Base-by-base conservation (phyloP, 106 monocot genomes). In the Platanthera guangdongensis region DNA sequence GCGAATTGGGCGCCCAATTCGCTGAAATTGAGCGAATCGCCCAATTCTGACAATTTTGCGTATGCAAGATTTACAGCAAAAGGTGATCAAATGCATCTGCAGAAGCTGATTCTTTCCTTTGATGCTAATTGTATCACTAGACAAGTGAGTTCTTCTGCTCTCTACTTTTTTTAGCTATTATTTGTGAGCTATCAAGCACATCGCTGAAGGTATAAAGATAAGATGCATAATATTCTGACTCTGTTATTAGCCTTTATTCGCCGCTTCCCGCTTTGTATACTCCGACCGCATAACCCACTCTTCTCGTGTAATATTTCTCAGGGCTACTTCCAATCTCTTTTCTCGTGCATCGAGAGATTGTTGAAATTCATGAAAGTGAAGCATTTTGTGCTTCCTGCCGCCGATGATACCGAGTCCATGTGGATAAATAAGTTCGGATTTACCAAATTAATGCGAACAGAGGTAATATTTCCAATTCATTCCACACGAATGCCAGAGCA, bases 341-440 rank as follows among this genome's bases (percentile, higher is more conserved):
- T 94, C 74, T 84, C 83, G 13, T 92, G 92, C 79, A 90, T 99
- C 51, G 99, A 92, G 79, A 82, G 75, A 47, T 46, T 99, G 78
- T 74, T 99, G 75, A 81, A 28, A 53, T 86, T 81, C 4, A 74
- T 99, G 75, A 79, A 86, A 7, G 94, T 99, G 47, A 92, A 92
- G 76, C 91, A 92, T 75, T 89, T 99, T 52, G 81, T 99, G 53
- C 94, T 99, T 4, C 94, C 94, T 21, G 94, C 99, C 7, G 94
- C 94, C 0, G 88, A 94, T 32, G 99, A 94, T 81, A 89, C 94
- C 8, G 86, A 86, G 78, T 84, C 99, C 13, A 94, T 99, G 48
- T 99, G 99, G 99, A 90, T 77, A 4, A 85, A 94, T 11, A 94
- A 87, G 72, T 94, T 99, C 75, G 99, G 94, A 59, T 99, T 99